Base-by-base conservation (phyloP, 2,329 filamentous ascomycete species). In the Dactylellina cionopaga region DNA sequence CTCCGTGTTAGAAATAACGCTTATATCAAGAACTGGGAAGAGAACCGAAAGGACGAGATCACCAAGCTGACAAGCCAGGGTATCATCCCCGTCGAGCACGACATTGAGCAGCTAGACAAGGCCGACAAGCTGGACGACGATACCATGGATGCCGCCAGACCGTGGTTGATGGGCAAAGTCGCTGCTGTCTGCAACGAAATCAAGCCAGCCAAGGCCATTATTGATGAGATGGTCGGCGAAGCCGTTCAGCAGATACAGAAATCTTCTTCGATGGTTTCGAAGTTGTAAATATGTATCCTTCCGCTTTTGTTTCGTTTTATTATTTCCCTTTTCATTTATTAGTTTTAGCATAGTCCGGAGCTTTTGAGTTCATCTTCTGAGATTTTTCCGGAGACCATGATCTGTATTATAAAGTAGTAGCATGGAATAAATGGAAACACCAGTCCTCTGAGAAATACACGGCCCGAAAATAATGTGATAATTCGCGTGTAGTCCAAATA, bases 1-100 rank as follows among this genome's bases (percentile, higher is more conserved):
- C 85, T 99, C 80, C 92, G 95, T 76, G 95, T 99, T 70, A 90
- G 93, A 80, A 95, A 87, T 80, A 99, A 98, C 84, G 82, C 90
- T 5, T 99, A 99, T 83, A 98, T 99, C 79, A 81, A 88, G 79
- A 91, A 96, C 85, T 99, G 95, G 95, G 94, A 99, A 84, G 89
- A 90, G 78, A 95, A 98, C 85, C 91, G 95, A 77, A 84, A 86
- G 76, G 83, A 87, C 37, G 95, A 99, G 85, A 96, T 99, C 82
- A 96, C 93, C 86, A 87, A 96, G 79, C 87, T 99, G 63, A 96
- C 93, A 7, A 80, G 86, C 79, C 92, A 96, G 87, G 95, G 95
- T 78, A 84, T 92, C 80, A 92, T 99, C 77, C 95, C 95, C 47
- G 96, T 96, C 75, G 95, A 98, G 85, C 86, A 92, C 78, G 95